These are phyloP conservation scores for Globisporangium mamillatum DNA, from an alignment of 352 stramenopile species.

Conservation along the genomic window DNA sequence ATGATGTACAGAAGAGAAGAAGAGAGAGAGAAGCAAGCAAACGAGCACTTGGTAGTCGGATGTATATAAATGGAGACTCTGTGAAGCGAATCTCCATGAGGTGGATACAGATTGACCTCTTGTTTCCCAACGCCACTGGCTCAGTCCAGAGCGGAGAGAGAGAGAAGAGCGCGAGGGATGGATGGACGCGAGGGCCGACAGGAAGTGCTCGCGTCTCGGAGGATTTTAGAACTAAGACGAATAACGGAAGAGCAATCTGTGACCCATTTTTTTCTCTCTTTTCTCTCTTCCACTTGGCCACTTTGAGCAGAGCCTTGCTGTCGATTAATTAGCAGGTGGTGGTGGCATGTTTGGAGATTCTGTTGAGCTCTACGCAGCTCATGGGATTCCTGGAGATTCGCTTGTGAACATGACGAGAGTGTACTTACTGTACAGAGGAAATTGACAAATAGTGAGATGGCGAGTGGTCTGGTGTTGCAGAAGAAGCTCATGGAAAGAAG, in stretches of 20 bases:
- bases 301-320: neutral
- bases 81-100: neutral
- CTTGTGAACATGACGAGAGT: neutral
- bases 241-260: neutral
- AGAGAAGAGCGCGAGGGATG: neutral
- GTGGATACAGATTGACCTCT: neutral
- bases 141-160: neutral
- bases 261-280: neutral
- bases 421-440: neutral
- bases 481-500: neutral
- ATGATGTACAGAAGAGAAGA: slow-evolving; percentile 13
- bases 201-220: slow-evolving; percentile 6
- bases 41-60: slow-evolving; percentile 1
- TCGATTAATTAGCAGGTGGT: neutral
- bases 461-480: neutral
- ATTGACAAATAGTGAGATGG: neutral
- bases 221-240: slow-evolving; percentile 2
- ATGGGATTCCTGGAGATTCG: neutral
- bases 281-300: neutral
- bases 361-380: neutral
- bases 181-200: slow-evolving; percentile 4
- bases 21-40: slow-evolving; percentile 7
- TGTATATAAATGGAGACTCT: slow-evolving; percentile 5
- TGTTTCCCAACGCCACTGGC: neutral
- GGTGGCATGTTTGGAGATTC: neutral